Evolutionary conservation across 352 stramenopile genomes (phyloP).

Genomic region (Pythium sukuiense): DNA sequence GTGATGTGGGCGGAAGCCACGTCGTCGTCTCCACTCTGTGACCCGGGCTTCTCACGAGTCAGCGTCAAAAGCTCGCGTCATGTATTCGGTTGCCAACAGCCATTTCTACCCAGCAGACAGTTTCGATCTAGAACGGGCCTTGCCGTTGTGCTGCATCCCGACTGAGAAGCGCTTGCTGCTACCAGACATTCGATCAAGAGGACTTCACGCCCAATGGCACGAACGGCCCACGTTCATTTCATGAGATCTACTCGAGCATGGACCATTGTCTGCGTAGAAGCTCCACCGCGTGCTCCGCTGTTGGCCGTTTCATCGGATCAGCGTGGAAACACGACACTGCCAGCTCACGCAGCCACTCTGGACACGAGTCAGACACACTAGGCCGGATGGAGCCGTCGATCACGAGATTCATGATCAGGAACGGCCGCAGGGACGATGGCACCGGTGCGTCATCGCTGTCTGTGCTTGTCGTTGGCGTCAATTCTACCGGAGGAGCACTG

Average conservation of each 20-base stretch:
- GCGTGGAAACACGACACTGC: not conserved
- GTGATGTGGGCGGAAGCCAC: too few species aligned
- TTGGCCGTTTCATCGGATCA: slow-evolving; percentile 1
- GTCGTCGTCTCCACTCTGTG: too few species aligned
- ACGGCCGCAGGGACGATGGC: slow-evolving; percentile 8
- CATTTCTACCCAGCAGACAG: too few species aligned
- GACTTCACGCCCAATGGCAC: too few species aligned
- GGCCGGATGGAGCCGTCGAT: slow-evolving; percentile 17
- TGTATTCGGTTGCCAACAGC: too few species aligned
- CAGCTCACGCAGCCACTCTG: slow-evolving; percentile 17
- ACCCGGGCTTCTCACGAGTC: too few species aligned
- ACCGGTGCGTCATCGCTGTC: not conserved
- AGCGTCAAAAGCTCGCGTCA: too few species aligned
- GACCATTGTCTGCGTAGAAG: slow-evolving; percentile 10
- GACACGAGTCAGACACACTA: slow-evolving; percentile 7
- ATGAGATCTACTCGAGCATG: slow-evolving; percentile 15
- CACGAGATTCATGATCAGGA: slow-evolving; percentile 22
- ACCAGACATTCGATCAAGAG: too few species aligned
- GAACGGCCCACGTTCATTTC: too few species aligned
- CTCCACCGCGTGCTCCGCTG: not conserved
- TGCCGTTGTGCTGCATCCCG: too few species aligned
- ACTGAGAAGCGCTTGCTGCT: too few species aligned
- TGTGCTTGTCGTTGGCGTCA: not conserved
- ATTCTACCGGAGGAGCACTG: not conserved
- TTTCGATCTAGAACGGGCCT: too few species aligned